Conservation (phyloP, 129 eudicot species). For the Pittosporum tobira region DNA sequence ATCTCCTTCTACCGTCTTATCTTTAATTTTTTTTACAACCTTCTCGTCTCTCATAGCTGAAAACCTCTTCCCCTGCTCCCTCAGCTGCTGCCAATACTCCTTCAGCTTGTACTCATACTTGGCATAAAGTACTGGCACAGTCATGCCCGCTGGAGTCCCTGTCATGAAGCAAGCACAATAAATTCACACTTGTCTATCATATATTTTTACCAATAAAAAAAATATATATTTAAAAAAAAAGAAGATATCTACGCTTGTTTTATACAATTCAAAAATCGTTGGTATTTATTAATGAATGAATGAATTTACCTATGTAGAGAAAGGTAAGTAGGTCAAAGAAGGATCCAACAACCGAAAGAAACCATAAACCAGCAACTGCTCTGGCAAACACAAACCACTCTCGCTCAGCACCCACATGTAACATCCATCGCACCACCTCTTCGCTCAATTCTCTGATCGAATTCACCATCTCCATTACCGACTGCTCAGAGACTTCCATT, state of each 20-base stretch:
- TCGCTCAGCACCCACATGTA: conserved; percentile 50
- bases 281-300: neutral
- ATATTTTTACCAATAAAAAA: too few species aligned
- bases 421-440: conserved; percentile 41
- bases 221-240: too few species aligned
- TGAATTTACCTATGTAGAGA: conserved; percentile 39
- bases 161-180: neutral
- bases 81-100: conserved; percentile 35
- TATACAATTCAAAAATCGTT: neutral
- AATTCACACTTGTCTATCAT: too few species aligned
- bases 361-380: conserved; percentile 30
- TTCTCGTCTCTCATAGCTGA: conserved; percentile 34
- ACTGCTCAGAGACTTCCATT: conserved; percentile 39
- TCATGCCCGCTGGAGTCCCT: conserved; percentile 53
- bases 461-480: conserved; percentile 23
- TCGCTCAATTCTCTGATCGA: conserved; percentile 19
- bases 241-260: too few species aligned
- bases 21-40: conserved; percentile 29
- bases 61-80: conserved; percentile 28
- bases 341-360: conserved; percentile 45
- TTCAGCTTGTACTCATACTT: conserved; percentile 41
- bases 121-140: conserved; percentile 34
- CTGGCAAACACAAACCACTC: conserved; percentile 53
- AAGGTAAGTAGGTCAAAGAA: conserved; percentile 38
- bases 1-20: conserved; percentile 15